phyloP scores from a whole-genome alignment of 164 flowering plant genomes.

The Amborella trichopoda region DNA sequence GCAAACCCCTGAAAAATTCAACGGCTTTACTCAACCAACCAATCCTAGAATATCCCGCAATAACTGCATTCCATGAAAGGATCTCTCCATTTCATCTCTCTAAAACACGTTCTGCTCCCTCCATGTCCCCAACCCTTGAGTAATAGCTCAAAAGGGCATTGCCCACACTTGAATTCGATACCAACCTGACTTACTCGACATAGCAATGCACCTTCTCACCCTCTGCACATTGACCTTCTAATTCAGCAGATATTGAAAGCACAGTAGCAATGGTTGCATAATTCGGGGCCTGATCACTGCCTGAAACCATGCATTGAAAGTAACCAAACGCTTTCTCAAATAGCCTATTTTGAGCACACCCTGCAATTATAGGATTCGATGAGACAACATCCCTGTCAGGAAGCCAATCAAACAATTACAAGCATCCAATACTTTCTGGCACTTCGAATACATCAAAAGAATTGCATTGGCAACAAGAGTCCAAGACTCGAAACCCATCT shows the following conservation, averaged over 20 bases:
- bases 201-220: constrained; percentile 58
- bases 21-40: constrained; percentile 36
- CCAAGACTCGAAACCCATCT: constrained; percentile 41
- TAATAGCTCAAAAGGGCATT: constrained; percentile 70
- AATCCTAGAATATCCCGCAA: constrained; percentile 55
- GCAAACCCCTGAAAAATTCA: constrained; percentile 34
- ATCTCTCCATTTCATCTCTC: constrained; percentile 38
- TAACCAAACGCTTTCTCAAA: constrained; percentile 29
- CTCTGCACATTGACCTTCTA: constrained; percentile 16
- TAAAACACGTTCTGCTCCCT: constrained; percentile 47
- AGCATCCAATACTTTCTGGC: constrained; percentile 34
- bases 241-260: constrained; percentile 46
- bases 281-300: constrained; percentile 39
- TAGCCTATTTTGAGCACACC: constrained; percentile 42
- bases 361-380: constrained; percentile 76
- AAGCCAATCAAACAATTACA: constrained; percentile 31
- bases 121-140: constrained; percentile 35
- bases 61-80: constrained; percentile 75
- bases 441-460: constrained; percentile 65
- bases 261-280: constrained; percentile 52
- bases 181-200: constrained; percentile 27
- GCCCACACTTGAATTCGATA: constrained; percentile 28
- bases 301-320: constrained; percentile 37
- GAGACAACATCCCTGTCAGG: constrained; percentile 58
- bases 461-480: constrained; percentile 73